Conservation (phyloP, 2,329 filamentous ascomycete species). For the Colletotrichum higginsianum region DNA sequence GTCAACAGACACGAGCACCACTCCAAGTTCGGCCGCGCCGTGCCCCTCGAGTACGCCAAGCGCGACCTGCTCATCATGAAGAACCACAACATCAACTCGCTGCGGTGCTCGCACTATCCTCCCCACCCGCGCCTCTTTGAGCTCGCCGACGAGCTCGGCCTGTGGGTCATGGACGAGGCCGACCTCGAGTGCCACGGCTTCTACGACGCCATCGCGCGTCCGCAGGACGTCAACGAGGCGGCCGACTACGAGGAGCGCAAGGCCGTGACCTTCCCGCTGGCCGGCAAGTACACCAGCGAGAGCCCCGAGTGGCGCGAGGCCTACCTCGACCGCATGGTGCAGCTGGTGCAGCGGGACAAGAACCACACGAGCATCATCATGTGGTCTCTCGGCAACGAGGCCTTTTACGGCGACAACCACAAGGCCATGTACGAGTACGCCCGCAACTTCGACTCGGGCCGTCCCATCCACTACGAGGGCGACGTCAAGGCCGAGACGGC, state of each 20-base stretch:
- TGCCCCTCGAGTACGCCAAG: constrained; percentile 74
- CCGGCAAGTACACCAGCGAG: constrained; percentile 72
- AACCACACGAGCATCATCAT: constrained; percentile 80
- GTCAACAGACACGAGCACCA: constrained; percentile 82
- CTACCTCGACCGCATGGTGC: constrained; percentile 77
- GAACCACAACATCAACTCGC: constrained; percentile 78
- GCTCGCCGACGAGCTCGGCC: constrained; percentile 75
- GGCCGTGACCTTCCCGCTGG: constrained; percentile 66
- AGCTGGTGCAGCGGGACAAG: constrained; percentile 78
- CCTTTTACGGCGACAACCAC: constrained; percentile 80
- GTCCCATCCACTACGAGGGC: constrained; percentile 78
- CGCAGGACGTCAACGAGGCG: constrained; percentile 66
- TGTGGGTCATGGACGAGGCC: constrained; percentile 71
- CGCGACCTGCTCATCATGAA: constrained; percentile 79
- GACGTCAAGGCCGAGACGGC: constrained; percentile 71
- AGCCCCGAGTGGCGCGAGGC: constrained; percentile 74
- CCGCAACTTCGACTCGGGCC: constrained; percentile 69
- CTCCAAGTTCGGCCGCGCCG: constrained; percentile 72
- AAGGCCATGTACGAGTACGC: constrained; percentile 76
- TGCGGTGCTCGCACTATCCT: constrained; percentile 79
- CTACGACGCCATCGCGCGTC: constrained; percentile 64
- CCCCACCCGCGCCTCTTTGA: constrained; percentile 73
- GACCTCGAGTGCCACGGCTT: constrained; percentile 70
- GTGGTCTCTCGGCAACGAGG: constrained; percentile 82
- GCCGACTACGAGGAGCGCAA: constrained; percentile 74